phyloP scores from a whole-genome alignment of 352 stramenopile genomes.

The Phytopythium kandeliae region DNA sequence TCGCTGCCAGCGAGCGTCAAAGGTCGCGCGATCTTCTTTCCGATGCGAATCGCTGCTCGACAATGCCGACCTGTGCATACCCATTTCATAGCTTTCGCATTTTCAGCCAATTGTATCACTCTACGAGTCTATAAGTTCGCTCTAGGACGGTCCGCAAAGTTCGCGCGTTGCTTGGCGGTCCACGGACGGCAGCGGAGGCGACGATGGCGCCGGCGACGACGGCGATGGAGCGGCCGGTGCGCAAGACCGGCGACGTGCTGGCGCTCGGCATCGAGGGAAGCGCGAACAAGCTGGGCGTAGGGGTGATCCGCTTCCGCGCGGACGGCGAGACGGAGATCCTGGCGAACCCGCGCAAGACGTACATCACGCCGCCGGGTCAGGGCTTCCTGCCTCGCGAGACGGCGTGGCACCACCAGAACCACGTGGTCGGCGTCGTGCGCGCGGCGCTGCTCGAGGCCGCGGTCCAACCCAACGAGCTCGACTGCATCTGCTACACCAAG shows the following conservation, averaged over 20 bases:
- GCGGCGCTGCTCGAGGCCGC: slow-evolving; percentile 92
- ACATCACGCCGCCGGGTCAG: slow-evolving; percentile 95
- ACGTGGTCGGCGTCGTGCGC: slow-evolving; percentile 94
- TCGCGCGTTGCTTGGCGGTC: too few species aligned
- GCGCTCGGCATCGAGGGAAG: slow-evolving; percentile 98
- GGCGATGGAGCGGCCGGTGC: slow-evolving; percentile 25
- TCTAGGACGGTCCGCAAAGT: too few species aligned
- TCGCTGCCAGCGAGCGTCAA: neutral
- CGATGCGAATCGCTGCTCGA: neutral
- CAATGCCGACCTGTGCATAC: too few species aligned
- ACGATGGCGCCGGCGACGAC: slow-evolving; percentile 6
- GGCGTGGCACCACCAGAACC: slow-evolving; percentile 98
- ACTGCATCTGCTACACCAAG: slow-evolving; percentile 95
- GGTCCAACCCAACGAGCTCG: slow-evolving; percentile 78
- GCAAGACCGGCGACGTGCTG: slow-evolving; percentile 75
- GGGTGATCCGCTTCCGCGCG: slow-evolving; percentile 66
- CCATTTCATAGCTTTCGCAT: too few species aligned
- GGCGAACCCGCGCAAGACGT: slow-evolving; percentile 99
- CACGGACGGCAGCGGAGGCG: slow-evolving; percentile 4
- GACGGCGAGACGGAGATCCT: slow-evolving; percentile 91
- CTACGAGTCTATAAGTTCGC: too few species aligned
- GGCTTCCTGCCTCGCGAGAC: slow-evolving; percentile 99
- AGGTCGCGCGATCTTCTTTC: slow-evolving; percentile 5
- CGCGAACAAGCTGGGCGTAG: slow-evolving; percentile 97
- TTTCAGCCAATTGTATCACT: too few species aligned